A percentile compares a stretch with the other conserved stretches of the same genome.
Evolutionary conservation across 2,329 filamentous ascomycete genomes (phyloP).

Genomic region (Pleomassaria siparia): DNA sequence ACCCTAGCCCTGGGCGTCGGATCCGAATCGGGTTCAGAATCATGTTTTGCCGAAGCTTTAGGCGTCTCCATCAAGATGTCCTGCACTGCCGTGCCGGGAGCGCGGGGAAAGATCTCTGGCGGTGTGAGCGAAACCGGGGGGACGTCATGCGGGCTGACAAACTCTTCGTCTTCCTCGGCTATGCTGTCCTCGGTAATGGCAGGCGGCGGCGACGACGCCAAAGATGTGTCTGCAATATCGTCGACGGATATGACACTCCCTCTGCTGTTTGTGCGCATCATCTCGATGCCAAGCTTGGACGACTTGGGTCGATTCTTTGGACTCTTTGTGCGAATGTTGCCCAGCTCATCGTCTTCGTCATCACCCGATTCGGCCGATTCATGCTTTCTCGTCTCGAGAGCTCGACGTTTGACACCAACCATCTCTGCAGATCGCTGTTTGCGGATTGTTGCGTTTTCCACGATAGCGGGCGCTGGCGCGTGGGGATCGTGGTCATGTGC

Average conservation of each 20-base stretch:
- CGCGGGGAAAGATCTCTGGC: slow-evolving; percentile 52
- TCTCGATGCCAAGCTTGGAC: slow-evolving; percentile 87
- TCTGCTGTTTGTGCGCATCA: slow-evolving; percentile 96
- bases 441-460: slow-evolving; percentile 54
- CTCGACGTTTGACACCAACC: slow-evolving; percentile 72
- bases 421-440: slow-evolving; percentile 72
- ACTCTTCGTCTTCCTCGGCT: slow-evolving; percentile 36
- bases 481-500: slow-evolving; percentile 44
- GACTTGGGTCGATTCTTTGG: slow-evolving; percentile 49
- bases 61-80: slow-evolving; percentile 48
- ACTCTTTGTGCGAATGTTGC: slow-evolving; percentile 56
- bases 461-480: slow-evolving; percentile 60
- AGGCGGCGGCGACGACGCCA: slow-evolving; percentile 43
- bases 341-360: slow-evolving; percentile 91
- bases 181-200: slow-evolving; percentile 45
- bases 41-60: slow-evolving; percentile 30
- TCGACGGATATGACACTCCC: slow-evolving; percentile 67
- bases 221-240: slow-evolving; percentile 42
- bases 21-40: slow-evolving; percentile 42
- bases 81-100: slow-evolving; percentile 44
- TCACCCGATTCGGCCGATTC: slow-evolving; percentile 87
- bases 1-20: slow-evolving; percentile 44
- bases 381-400: slow-evolving; percentile 68
- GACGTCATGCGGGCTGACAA: slow-evolving; percentile 23
- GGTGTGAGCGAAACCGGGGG: slow-evolving; percentile 49